Base-by-base conservation (phyloP, 2,329 filamentous ascomycete genomes). In the Pseudomassariella vexata region DNA sequence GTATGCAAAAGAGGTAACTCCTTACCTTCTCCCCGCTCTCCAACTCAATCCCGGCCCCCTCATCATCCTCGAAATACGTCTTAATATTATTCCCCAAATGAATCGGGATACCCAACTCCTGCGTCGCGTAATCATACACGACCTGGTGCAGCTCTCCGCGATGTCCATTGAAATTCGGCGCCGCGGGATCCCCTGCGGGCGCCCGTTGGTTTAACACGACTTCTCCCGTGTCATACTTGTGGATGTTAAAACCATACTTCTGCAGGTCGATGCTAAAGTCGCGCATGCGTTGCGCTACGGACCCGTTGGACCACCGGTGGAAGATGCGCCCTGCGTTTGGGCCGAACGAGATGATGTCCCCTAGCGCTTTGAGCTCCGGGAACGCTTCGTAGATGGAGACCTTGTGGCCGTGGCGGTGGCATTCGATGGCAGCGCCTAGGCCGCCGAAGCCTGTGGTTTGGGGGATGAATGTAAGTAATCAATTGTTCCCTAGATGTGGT, bases 261-360 rank as follows among this genome's bases (percentile, higher is more conserved):
- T 56, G 49, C 28, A 76, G 49, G 40, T 76, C 63, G 39, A 76
- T 76, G 40, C 66, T 71, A 6, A 76, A 50, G 1, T 58, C 52
- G 16, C 65, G 62, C 55, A 76, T 60, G 26, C 60, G 59, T 27
- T 55, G 50, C 6, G 62, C 59, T 8, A 78, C 59, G 20, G 57
- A 50, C 19, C 73, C 68, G 18, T 66, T 50, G 1, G 56, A 59
- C 76, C 76, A 82, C 4, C 76, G 67, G 32, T 69, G 50, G 45
- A 79, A 76, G 42, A 81, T 79, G 24, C 75, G 68, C 1, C 73
- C 73, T 9, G 64, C 73, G 41, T 80, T 80, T 28, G 70, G 62
- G 2, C 75, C 74, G 39, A 78, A 78, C 9, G 69, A 73, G 40
- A 79, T 79, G 39, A 79, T 77, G 53, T 79, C 72, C 32, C 76